Percentiles rank a stretch among this genome's conserved stretches.
phyloP scores from a whole-genome alignment of 352 stramenopile genomes.

The Thraustochytrium striatum region DNA sequence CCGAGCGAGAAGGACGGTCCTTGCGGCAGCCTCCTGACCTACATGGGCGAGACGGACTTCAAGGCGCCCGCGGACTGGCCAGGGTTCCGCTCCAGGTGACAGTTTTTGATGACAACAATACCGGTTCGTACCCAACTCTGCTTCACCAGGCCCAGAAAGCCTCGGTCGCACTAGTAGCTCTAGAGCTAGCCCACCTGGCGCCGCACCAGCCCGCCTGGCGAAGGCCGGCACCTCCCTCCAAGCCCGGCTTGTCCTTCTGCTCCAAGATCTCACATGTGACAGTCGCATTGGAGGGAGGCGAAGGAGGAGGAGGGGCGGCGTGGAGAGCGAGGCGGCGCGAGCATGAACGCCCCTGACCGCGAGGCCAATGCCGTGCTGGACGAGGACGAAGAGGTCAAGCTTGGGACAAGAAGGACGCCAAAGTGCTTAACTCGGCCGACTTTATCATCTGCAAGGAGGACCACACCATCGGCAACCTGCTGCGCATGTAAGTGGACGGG shows the following conservation, averaged over 20 bases:
- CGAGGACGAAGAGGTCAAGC: slow-evolving; percentile 35
- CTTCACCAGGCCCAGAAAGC: too few species aligned
- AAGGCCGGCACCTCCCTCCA: too few species aligned
- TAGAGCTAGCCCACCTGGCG: too few species aligned
- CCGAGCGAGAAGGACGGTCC: slow-evolving; percentile 52
- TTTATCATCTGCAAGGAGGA: slow-evolving; percentile 97
- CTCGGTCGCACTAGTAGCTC: too few species aligned
- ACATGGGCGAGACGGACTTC: slow-evolving; percentile 50
- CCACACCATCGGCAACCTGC: slow-evolving; percentile 94
- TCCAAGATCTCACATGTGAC: too few species aligned
- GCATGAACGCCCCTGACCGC: slow-evolving; percentile 45
- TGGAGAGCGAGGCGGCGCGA: not conserved
- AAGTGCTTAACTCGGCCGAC: slow-evolving; percentile 92
- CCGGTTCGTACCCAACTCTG: too few species aligned
- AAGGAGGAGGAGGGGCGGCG: too few species aligned
- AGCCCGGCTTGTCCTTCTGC: too few species aligned
- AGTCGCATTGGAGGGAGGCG: too few species aligned
- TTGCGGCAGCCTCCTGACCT: slow-evolving; percentile 43
- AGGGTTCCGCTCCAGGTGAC: slow-evolving; percentile 48
- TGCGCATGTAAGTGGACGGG: slow-evolving; percentile 79
- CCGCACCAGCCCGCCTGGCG: too few species aligned
- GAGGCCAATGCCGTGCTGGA: slow-evolving; percentile 33
- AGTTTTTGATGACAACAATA: too few species aligned
- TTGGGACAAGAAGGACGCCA: slow-evolving; percentile 87
- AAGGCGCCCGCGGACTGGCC: slow-evolving; percentile 44